These are phyloP conservation scores for Recurvomyces mirabilis DNA, from an alignment of 495 filamentous ascomycete genomes.

Conservation along the genomic window DNA sequence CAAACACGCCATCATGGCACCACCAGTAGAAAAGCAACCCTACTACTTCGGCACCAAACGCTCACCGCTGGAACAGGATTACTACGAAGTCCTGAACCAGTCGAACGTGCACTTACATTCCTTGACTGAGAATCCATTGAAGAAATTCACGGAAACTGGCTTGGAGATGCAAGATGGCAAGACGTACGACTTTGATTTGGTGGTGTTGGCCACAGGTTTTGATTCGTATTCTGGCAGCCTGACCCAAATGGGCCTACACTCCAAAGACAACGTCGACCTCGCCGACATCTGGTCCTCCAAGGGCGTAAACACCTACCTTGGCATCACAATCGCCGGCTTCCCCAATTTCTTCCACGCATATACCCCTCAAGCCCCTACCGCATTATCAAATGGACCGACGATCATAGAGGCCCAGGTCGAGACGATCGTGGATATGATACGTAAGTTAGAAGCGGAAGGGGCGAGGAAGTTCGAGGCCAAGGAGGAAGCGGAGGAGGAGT, in stretches of 20 bases:
- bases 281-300: slow-evolving; percentile 13
- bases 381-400: slow-evolving; percentile 22
- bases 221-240: slow-evolving; percentile 13
- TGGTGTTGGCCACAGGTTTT: slow-evolving; percentile 23
- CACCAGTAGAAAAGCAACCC: slow-evolving; percentile 8
- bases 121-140: slow-evolving; percentile 16
- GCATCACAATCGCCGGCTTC: slow-evolving; percentile 15
- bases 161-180: slow-evolving; percentile 8
- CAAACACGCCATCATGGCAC: slow-evolving; percentile 13
- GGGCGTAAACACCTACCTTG: slow-evolving; percentile 16
- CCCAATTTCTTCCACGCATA: slow-evolving; percentile 18
- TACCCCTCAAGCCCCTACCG: slow-evolving; percentile 21
- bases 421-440: slow-evolving; percentile 19
- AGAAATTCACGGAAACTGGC: slow-evolving; percentile 7
- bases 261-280: slow-evolving; percentile 3
- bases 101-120: slow-evolving; percentile 13
- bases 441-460: slow-evolving; percentile 5
- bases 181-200: slow-evolving; percentile 15
- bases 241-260: slow-evolving; percentile 11
- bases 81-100: slow-evolving; percentile 23
- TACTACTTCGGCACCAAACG: slow-evolving; percentile 17
- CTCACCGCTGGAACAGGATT: slow-evolving; percentile 14
- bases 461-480: slow-evolving; percentile 17
- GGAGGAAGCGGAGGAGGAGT: slow-evolving; percentile 19
- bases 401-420: slow-evolving; percentile 20